phyloP scores from a whole-genome alignment of 257 asterid genomes.

The Solanum tarapatanum region DNA sequence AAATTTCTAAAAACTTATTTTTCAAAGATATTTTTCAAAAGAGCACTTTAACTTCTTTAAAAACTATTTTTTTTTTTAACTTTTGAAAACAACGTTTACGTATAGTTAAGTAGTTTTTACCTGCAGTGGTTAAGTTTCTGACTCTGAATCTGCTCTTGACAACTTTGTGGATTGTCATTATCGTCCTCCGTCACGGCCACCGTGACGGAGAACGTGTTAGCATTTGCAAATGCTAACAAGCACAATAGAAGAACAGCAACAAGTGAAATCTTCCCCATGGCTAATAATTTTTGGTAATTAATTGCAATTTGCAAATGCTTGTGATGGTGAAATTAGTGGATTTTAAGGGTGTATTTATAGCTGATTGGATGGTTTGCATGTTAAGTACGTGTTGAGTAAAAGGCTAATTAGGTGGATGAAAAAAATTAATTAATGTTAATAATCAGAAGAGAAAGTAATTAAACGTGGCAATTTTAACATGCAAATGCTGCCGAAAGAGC shows the following conservation, averaged over 20 bases:
- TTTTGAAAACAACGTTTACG: too few species aligned
- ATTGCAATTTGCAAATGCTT: not conserved
- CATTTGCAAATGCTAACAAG: not conserved
- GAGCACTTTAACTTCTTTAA: too few species aligned
- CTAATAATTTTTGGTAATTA: not conserved
- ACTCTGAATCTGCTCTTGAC: not conserved
- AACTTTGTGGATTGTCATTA: not conserved
- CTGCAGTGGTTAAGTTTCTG: not conserved
- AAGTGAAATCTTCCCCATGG: not conserved
- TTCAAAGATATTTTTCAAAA: too few species aligned
- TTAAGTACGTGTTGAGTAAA: not conserved
- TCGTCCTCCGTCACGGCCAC: not conserved
- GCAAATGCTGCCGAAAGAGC: not conserved
- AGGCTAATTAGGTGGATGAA: not conserved
- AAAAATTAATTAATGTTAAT: not conserved
- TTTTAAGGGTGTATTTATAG: not conserved
- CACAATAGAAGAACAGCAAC: not conserved
- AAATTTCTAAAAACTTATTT: too few species aligned
- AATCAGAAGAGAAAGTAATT: not conserved
- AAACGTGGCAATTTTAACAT: not conserved
- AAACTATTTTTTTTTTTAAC: not conserved
- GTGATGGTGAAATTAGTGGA: not conserved
- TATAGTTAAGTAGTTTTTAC: too few species aligned
- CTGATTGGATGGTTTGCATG: not conserved
- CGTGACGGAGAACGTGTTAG: not conserved